Evolutionary conservation across 306 rosid genomes (phyloP), one percentile per base, ranked within the genome.

Genomic region (Prosopis cineraria): DNA sequence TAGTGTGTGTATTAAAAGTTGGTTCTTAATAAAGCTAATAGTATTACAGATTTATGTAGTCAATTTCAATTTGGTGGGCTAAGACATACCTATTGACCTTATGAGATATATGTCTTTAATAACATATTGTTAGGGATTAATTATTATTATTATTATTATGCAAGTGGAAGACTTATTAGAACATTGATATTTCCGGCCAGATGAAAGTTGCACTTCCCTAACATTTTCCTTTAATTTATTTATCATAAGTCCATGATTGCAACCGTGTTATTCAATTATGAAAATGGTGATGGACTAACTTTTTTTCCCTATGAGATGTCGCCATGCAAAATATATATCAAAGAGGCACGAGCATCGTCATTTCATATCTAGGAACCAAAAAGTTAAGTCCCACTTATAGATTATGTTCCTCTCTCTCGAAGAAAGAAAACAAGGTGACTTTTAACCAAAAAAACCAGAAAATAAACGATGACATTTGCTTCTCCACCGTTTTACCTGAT

Each of bases 401-500:
- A 56, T 55, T 55, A 55, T 1, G 10, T 22, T 24, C 62, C 62
- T 55, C 2, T 3, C 62, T 55, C 2, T 3, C 14, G 62, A 55
- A 10, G 16, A 24, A 24, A 24, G 34, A 29, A 58, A 58, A 27
- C 65, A 27, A 58, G 13, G n/a, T 58, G 33, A 27, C 36, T 58
- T 58, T 58, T 25, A 58, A 27, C 65, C 19, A 11, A 58, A 58
- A 58, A 11, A 25, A 58, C 65, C 36, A 58, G 65, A 27, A 58
- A 27, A 58, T 29, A 60, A 30, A 60, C 10, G 1, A 30, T 6
- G 22, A 5, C n/a, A 31, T 29, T 60, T 60, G 39, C 67, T 14
- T 60, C 67, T 60, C 67, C 72, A 67, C 72, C 72, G 72, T 40
- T 12, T 41, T 13, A 68, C 29, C 55, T 8, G 19, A 66, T 37